Base-by-base conservation (phyloP, 2,329 filamentous ascomycete species). In the Talaromyces marneffei region DNA sequence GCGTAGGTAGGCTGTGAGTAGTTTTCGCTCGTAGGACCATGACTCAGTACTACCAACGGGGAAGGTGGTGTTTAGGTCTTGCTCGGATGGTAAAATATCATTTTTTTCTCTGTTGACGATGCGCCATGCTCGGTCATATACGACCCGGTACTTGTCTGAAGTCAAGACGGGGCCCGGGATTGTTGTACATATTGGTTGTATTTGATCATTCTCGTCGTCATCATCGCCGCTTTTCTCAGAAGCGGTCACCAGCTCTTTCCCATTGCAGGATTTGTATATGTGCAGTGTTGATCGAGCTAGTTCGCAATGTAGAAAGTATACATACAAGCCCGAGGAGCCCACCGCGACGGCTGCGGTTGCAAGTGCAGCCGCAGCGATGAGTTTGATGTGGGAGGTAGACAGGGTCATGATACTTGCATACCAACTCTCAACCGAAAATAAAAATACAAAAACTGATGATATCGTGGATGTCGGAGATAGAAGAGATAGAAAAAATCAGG, bases 1-100 rank as follows among this genome's bases (percentile, higher is more conserved):
- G 4, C 72, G 71, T 12, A 74, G 57, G 7, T 75, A 68, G 1
- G 64, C 60, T 16, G 65, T 70, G 48, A 75, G 68, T 4, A 74
- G 62, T 14, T 62, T n/a, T 1, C 69, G 65, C 0, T 63, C 54
- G 18, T 54, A 54, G 18, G 27, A 44, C n/a, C 29, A 25, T 18
- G 39, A 46, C 2, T 3, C 46, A 16, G 29, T 52, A 10, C 35
- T 27, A 6, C 20, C 18, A 2, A 10, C 18, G 20, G n/a, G n/a
- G n/a, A 39, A n/a, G n/a, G 23, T 7, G 8, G 35, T 23, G 3
- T 4, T n/a, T 14, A 57, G 44, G 1, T 52, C n/a, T 4, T 40
- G 2, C 0, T 40, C 53, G 3, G 42, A 50, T 3, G 60, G 60
- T 20, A 61, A 14, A n/a, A n/a, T n/a, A n/a, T n/a, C n/a, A 20